A percentile compares a stretch with the other conserved stretches of the same genome.
Evolutionary conservation across 2,329 filamentous ascomycete species (phyloP).

Genomic region (Aaosphaeria pasadenensis): DNA sequence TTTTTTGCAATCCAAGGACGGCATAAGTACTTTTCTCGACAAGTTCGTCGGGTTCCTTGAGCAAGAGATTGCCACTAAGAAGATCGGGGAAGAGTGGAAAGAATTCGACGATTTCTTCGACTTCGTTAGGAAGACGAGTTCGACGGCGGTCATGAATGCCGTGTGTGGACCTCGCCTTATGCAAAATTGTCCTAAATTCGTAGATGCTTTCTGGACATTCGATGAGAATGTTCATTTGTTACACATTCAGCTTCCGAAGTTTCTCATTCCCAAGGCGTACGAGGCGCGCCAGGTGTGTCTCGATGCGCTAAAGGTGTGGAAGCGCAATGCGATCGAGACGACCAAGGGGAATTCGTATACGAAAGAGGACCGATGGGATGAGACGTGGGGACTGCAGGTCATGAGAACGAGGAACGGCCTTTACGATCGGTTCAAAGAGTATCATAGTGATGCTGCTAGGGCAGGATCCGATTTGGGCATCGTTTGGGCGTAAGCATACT

Average conservation of each 20-base stretch:
- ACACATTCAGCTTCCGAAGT: neutral
- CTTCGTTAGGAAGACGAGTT: neutral
- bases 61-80: neutral
- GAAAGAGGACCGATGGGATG: neutral
- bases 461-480: neutral
- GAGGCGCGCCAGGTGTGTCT: neutral
- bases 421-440: neutral
- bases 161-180: neutral
- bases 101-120: neutral
- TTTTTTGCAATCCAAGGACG: neutral
- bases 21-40: neutral
- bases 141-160: neutral
- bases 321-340: neutral
- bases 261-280: neutral
- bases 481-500: constrained; percentile 1
- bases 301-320: neutral
- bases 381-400: neutral
- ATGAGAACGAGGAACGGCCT: neutral
- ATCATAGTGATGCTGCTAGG: neutral
- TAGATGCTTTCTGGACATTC: constrained; percentile 1
- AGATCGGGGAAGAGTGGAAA: neutral
- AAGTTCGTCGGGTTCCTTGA: neutral
- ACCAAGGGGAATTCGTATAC: neutral
- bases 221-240: constrained; percentile 1
- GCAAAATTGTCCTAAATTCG: neutral